Base-by-base conservation (phyloP, 1,284 basidiomycete species). In the Ceratobasidium sp. region DNA sequence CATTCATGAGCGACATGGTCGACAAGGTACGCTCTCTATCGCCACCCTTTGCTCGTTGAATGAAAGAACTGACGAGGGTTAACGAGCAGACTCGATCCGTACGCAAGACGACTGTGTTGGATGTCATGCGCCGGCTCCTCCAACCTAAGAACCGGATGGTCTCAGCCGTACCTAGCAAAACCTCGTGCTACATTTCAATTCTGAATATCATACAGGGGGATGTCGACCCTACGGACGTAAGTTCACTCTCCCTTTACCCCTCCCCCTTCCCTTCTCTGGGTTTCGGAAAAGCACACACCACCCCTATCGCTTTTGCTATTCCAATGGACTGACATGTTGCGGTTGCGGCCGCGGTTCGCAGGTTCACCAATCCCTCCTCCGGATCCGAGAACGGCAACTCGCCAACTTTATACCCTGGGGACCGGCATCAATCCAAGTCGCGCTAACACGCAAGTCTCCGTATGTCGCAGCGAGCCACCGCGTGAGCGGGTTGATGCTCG, bases 331-430 rank as follows among this genome's bases (percentile, higher is more conserved):
- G 30, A 23, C 64, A 32, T 30, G 6, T 38, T 38, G 38, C 38
- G 26, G 38, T 28, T 55, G 21, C 18, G 16, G 6, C 28, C 26
- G 26, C 46, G 23, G 30, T 73, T 52, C n/a, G 21, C 76, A 96
- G 94, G 93, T 96, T 8, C 98, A 99, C 82, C 98, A 99, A 88
- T 98, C 95, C 16, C 85, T 99, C 41, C 86, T 99, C 28, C 91
- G 98, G 9, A 99, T 99, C 78, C 89, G 98, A 41, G 98, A 99
- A 82, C 89, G 97, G 38, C 95, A 98, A 79, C 86, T 99, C 16
- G 97, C 98, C 7, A 98, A 93, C 80, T 99, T 99, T 82, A 98
- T 99, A 75, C 97, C 98, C 1, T 99, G 98, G 98, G 98, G 98
- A 3, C 98, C 98, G 0, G 97, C 97, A 1, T 96, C 94, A 54